phyloP scores from a whole-genome alignment of 1,284 basidiomycete species.

The Neonothopanus nambi region DNA sequence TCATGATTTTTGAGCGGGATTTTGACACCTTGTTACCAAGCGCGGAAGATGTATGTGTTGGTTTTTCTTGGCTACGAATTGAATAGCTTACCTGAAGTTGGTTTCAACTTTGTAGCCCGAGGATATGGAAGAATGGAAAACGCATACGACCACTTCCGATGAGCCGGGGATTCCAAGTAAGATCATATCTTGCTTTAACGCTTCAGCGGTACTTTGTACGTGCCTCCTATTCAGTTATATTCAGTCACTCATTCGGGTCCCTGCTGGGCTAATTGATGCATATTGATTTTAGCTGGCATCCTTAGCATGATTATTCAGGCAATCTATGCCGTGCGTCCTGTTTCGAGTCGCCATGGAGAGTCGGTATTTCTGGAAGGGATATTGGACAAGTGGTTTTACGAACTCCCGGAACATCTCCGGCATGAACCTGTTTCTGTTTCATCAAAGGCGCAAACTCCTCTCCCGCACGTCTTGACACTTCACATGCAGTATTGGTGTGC shows the following conservation, averaged over 20 bases:
- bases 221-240: slow-evolving; percentile 18
- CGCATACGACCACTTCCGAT: slow-evolving; percentile 35
- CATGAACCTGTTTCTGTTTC: slow-evolving; percentile 56
- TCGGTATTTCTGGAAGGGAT: slow-evolving; percentile 61
- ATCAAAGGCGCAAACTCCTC: slow-evolving; percentile 33
- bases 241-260: background rate
- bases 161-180: slow-evolving; percentile 45
- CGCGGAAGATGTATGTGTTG: slow-evolving; percentile 63
- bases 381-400: slow-evolving; percentile 78
- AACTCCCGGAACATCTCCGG: slow-evolving; percentile 69
- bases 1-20: slow-evolving; percentile 78
- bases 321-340: slow-evolving; percentile 72
- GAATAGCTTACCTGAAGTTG: too few relatives aligned
- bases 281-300: slow-evolving; percentile 53
- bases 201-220: slow-evolving; percentile 71
- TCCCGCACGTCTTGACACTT: slow-evolving; percentile 70
- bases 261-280: background rate
- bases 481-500: slow-evolving; percentile 90
- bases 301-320: slow-evolving; percentile 68
- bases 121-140: slow-evolving; percentile 60
- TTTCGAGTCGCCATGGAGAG: slow-evolving; percentile 56
- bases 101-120: slow-evolving; percentile 45
- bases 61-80: slow-evolving; percentile 5
- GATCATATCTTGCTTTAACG: slow-evolving; percentile 76
- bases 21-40: slow-evolving; percentile 76